phyloP scores from a whole-genome alignment of 768 basidiomycete genomes.

The Kwoniella sp. region DNA sequence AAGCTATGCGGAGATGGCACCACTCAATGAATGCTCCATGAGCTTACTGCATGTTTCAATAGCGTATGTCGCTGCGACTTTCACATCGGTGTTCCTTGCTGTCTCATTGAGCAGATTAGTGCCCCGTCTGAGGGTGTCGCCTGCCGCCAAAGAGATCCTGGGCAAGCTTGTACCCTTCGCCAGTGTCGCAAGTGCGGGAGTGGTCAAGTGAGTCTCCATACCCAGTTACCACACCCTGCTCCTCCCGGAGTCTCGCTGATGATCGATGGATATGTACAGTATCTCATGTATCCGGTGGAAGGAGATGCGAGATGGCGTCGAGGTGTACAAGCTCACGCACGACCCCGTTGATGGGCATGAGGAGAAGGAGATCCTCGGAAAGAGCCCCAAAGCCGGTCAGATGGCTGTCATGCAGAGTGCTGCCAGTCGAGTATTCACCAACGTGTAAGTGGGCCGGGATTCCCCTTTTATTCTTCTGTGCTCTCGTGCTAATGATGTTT shows the following conservation, averaged over 20 bases:
- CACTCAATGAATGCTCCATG: neutral
- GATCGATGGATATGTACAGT: too few species aligned
- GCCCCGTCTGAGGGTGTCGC: conserved; percentile 48
- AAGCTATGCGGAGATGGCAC: too few species aligned
- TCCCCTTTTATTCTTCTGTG: neutral
- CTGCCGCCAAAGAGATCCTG: conserved; percentile 43
- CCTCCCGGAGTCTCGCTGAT: too few species aligned
- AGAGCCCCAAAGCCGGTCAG: conserved; percentile 55
- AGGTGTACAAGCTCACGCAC: conserved; percentile 46
- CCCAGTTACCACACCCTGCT: too few species aligned
- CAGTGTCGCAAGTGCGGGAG: conserved; percentile 58
- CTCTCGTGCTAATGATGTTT: neutral
- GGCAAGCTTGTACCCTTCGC: conserved; percentile 56
- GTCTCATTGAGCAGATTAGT: conserved; percentile 57
- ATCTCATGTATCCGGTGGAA: conserved; percentile 58
- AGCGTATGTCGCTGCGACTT: conserved; percentile 58
- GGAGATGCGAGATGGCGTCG: conserved; percentile 58
- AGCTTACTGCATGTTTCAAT: neutral
- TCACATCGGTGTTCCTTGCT: conserved; percentile 57
- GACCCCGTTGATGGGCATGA: conserved; percentile 38
- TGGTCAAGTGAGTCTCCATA: conserved; percentile 58
- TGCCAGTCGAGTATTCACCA: conserved; percentile 57
- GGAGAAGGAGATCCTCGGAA: conserved; percentile 54
- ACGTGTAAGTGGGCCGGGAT: conserved; percentile 53
- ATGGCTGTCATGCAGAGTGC: conserved; percentile 58